Percentiles rank a stretch among this genome's conserved stretches.
Conservation (phyloP, 75 land plant genomes). For the Cupressus sempervirens region DNA sequence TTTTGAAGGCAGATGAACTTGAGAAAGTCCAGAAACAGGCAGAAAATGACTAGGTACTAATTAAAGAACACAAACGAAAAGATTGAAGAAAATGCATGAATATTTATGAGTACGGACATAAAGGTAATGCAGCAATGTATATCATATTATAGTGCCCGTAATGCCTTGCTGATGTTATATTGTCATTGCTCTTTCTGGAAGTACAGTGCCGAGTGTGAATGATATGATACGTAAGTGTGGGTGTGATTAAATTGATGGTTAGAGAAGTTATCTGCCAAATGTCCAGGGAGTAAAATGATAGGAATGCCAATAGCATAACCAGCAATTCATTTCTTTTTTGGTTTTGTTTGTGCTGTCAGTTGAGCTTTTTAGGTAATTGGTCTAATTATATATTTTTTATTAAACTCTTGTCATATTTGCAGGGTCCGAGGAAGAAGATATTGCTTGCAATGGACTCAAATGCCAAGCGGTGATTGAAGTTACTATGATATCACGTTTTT, state of each 20-base stretch:
- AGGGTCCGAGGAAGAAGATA: slow-evolving; percentile 48
- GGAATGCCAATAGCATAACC: background rate
- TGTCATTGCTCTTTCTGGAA: background rate
- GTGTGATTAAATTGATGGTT: background rate
- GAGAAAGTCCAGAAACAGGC: no score
- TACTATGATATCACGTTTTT: background rate
- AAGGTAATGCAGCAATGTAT: no score
- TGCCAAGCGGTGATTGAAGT: background rate
- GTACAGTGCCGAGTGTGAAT: background rate
- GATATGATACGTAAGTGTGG: background rate
- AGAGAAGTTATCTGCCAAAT: background rate
- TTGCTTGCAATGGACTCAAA: slow-evolving; percentile 26
- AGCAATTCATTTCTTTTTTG: background rate
- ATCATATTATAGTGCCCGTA: background rate
- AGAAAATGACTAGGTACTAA: no score
- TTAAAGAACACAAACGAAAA: no score
- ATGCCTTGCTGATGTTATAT: background rate
- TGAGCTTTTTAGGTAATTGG: background rate
- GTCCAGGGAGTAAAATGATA: background rate
- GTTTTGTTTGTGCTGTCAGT: background rate
- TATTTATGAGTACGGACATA: no score
- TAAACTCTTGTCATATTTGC: slow-evolving; percentile 6
- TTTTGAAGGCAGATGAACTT: no score
- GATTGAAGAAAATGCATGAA: no score
- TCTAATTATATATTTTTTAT: no score